These are phyloP conservation scores for Isabelozyma rhagii DNA, from an alignment of 805 yeast genomes.

Conservation along the genomic window DNA sequence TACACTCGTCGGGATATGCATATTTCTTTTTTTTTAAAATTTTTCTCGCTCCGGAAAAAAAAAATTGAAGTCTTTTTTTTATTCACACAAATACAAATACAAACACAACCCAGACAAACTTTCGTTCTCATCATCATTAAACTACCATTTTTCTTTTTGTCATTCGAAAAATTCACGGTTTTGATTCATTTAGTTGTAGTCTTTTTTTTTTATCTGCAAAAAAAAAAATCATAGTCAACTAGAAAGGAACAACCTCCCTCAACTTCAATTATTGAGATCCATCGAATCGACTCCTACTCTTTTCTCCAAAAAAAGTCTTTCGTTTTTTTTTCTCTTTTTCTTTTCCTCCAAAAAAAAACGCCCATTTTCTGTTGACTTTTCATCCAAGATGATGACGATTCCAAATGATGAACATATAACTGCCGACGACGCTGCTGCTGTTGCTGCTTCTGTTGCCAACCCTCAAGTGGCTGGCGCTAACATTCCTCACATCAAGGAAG, in stretches of 20 bases:
- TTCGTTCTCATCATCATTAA: background rate
- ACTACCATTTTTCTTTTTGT: background rate
- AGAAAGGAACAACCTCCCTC: too few relatives aligned
- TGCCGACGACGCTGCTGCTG: conserved; percentile 14
- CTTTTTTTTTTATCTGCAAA: background rate
- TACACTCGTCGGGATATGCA: background rate
- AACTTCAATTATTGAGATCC: too few relatives aligned
- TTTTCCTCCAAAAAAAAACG: background rate
- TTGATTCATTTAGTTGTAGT: background rate
- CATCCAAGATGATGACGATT: background rate
- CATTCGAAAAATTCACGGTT: background rate
- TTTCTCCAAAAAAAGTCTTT: background rate
- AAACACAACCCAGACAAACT: background rate
- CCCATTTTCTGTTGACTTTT: too few relatives aligned
- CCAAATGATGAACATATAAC: background rate
- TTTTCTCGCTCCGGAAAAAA: background rate
- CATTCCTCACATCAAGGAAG: conserved; percentile 1
- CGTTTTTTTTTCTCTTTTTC: background rate
- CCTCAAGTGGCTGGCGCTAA: conserved; percentile 3
- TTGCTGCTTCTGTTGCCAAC: conserved; percentile 12
- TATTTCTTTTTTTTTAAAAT: background rate
- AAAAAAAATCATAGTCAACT: too few relatives aligned
- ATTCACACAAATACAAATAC: background rate
- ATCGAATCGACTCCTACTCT: too few relatives aligned
- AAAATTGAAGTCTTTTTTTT: too few relatives aligned